phyloP scores from a whole-genome alignment of 78 protist species.

The Dictyostelium brefeldianum region DNA sequence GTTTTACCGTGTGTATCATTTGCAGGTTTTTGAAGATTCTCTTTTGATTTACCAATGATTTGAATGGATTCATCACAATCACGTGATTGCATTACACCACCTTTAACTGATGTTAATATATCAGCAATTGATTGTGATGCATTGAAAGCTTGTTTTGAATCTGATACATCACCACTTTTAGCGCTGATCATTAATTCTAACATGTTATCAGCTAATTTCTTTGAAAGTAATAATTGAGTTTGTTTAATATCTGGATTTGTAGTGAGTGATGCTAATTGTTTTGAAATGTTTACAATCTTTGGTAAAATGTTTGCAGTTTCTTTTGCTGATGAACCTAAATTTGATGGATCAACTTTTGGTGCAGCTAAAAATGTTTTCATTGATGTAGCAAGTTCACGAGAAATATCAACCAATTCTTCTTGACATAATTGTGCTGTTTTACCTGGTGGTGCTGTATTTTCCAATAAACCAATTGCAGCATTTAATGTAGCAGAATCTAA shows the following conservation, averaged over 20 bases:
- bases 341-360: constrained; percentile 61
- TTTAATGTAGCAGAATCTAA: constrained; percentile 76
- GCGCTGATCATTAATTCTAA: constrained; percentile 77
- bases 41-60: constrained; percentile 68
- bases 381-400: constrained; percentile 63
- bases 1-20: constrained; percentile 58
- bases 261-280: constrained; percentile 71
- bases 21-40: constrained; percentile 70
- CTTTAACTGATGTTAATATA: constrained; percentile 71
- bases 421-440: constrained; percentile 77
- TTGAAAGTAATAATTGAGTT: constrained; percentile 55
- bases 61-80: constrained; percentile 83
- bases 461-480: constrained; percentile 80
- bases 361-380: constrained; percentile 78
- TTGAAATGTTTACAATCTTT: constrained; percentile 68
- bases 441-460: constrained; percentile 84
- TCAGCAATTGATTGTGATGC: constrained; percentile 79
- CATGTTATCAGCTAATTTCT: constrained; percentile 79
- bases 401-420: constrained; percentile 77
- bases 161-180: constrained; percentile 77
- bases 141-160: constrained; percentile 65
- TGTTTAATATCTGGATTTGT: constrained; percentile 79
- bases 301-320: constrained; percentile 75
- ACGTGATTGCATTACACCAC: constrained; percentile 84
- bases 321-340: constrained; percentile 73